Percentiles rank a stretch among this genome's conserved stretches.
Evolutionary conservation across 768 basidiomycete species (phyloP).

Genomic region (Tephrocybe rancida): DNA sequence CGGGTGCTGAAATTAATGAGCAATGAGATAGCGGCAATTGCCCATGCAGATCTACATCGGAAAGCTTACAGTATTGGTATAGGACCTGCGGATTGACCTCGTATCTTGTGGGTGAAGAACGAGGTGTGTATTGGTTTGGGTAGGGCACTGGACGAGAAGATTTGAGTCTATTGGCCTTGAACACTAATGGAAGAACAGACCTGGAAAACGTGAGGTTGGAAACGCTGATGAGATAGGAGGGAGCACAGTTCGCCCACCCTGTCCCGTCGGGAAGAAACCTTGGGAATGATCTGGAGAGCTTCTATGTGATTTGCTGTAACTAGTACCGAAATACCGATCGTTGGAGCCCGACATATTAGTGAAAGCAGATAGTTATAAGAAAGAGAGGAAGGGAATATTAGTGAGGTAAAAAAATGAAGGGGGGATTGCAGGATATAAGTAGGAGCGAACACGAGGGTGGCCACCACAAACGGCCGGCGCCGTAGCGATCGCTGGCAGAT

Average conservation of each 20-base stretch:
- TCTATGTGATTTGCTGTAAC: conserved; percentile 67
- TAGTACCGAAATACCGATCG: conserved; percentile 66
- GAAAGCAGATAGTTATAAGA: conserved; percentile 61
- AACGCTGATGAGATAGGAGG: conserved; percentile 84
- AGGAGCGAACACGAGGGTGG: conserved; percentile 34
- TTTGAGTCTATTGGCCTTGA: conserved; percentile 57
- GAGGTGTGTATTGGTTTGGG: conserved; percentile 60
- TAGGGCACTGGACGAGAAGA: conserved; percentile 60
- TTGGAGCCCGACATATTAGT: conserved; percentile 74
- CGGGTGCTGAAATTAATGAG: conserved; percentile 42
- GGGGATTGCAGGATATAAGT: conserved; percentile 47
- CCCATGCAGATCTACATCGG: conserved; percentile 7
- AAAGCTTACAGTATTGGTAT: conserved; percentile 48
- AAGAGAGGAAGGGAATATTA: conserved; percentile 55
- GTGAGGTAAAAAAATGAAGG: conserved; percentile 50
- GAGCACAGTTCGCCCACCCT: conserved; percentile 89
- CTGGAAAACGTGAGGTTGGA: conserved; percentile 91
- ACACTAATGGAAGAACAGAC: conserved; percentile 70
- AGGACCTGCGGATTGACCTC: conserved; percentile 54
- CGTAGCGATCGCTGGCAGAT: conserved; percentile 25
- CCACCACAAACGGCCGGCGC: conserved; percentile 15
- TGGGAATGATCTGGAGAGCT: conserved; percentile 70
- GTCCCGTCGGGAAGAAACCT: conserved; percentile 75
- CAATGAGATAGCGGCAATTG: conserved; percentile 37
- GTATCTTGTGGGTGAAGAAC: conserved; percentile 61